These are phyloP conservation scores for Stephania japonica DNA, from an alignment of 164 flowering plant genomes.

Conservation along the genomic window DNA sequence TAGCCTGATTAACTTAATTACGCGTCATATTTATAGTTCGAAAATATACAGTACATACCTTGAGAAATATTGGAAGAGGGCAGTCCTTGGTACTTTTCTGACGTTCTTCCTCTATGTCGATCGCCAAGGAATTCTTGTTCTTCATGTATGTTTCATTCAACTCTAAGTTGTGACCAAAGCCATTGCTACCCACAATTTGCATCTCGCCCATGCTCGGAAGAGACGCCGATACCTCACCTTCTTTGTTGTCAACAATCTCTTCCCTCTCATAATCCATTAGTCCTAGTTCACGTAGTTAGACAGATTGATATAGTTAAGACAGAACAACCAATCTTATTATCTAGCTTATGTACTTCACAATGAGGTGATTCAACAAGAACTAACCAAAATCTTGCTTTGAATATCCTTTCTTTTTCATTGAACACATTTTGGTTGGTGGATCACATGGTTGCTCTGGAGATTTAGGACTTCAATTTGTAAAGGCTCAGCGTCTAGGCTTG, in stretches of 20 bases:
- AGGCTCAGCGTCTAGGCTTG: constrained; percentile 1
- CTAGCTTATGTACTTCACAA: constrained; percentile 9
- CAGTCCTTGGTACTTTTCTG: constrained; percentile 20
- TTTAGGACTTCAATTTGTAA: neutral
- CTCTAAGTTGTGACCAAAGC: constrained; percentile 73
- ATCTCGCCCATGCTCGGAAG: constrained; percentile 48
- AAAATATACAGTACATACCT: constrained; percentile 27
- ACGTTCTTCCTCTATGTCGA: constrained; percentile 43
- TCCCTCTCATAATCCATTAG: constrained; percentile 17
- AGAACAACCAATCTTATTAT: neutral
- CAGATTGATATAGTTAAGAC: no score
- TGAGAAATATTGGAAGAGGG: constrained; percentile 80
- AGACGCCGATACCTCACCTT: constrained; percentile 40
- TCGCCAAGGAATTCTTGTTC: constrained; percentile 44
- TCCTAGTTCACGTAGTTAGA: neutral
- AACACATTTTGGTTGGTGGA: constrained; percentile 35
- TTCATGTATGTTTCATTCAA: constrained; percentile 58
- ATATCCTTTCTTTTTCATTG: constrained; percentile 13
- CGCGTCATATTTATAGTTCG: neutral
- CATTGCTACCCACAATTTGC: constrained; percentile 67
- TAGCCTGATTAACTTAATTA: neutral
- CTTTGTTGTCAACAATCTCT: constrained; percentile 45
- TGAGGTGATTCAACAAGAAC: constrained; percentile 34
- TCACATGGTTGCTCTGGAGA: constrained; percentile 38
- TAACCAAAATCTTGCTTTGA: constrained; percentile 43